Evolutionary conservation across 1,284 basidiomycete species (phyloP).

Genomic region (Exobasidium rhododendri): DNA sequence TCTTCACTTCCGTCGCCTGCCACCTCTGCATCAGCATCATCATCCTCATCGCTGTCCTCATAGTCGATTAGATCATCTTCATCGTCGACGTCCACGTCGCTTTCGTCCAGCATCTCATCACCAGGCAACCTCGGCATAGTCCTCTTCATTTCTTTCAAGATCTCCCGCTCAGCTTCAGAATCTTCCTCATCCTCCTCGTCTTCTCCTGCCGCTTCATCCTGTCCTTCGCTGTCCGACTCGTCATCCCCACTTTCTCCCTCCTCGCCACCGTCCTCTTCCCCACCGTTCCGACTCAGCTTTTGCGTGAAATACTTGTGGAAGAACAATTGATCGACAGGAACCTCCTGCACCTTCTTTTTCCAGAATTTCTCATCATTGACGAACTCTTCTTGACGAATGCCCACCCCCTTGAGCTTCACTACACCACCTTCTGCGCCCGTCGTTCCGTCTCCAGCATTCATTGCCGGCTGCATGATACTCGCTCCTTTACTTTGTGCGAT

Average conservation of each 20-base stretch:
- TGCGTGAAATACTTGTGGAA: slow-evolving; percentile 53
- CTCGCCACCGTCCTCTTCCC: slow-evolving; percentile 14
- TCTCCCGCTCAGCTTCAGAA: slow-evolving; percentile 53
- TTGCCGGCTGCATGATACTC: slow-evolving; percentile 75
- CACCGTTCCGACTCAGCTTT: slow-evolving; percentile 39
- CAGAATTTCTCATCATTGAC: slow-evolving; percentile 79
- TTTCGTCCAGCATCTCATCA: slow-evolving; percentile 60
- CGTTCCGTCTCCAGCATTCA: slow-evolving; percentile 60
- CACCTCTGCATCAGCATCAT: slow-evolving; percentile 16
- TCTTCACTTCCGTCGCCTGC: slow-evolving; percentile 23
- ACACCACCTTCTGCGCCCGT: slow-evolving; percentile 61
- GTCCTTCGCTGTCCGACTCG: slow-evolving; percentile 59
- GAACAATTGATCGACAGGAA: slow-evolving; percentile 76
- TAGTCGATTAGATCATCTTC: slow-evolving; percentile 24
- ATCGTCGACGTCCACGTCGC: slow-evolving; percentile 34
- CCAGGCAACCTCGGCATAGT: slow-evolving; percentile 59
- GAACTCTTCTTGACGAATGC: slow-evolving; percentile 56
- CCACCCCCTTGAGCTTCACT: slow-evolving; percentile 67
- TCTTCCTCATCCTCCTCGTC: slow-evolving; percentile 52
- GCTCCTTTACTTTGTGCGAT: slow-evolving; percentile 72
- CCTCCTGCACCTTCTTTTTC: slow-evolving; percentile 68
- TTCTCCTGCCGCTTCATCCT: slow-evolving; percentile 63
- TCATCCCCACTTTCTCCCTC: slow-evolving; percentile 13
- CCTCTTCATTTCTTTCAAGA: slow-evolving; percentile 58
- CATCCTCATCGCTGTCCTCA: slow-evolving; percentile 26